Percentiles rank a stretch among this genome's conserved stretches.
phyloP scores from a whole-genome alignment of 2,329 filamentous ascomycete genomes.

The Calonectria montana region DNA sequence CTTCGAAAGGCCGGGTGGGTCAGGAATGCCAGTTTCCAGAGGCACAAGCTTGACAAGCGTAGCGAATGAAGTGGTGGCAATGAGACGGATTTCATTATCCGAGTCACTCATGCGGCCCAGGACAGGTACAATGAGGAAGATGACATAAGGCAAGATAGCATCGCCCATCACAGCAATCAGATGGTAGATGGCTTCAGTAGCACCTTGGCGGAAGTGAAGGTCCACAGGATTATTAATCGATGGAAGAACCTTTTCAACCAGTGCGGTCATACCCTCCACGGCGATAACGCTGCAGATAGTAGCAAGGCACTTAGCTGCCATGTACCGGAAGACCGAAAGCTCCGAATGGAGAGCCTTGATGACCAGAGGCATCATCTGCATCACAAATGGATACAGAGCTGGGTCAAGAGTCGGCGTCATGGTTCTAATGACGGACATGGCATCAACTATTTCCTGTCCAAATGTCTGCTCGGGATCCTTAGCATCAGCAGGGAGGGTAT shows the following conservation, averaged over 20 bases:
- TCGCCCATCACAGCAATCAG: slow-evolving; percentile 99
- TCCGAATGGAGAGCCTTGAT: slow-evolving; percentile 89
- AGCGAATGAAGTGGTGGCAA: slow-evolving; percentile 96
- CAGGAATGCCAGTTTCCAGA: slow-evolving; percentile 95
- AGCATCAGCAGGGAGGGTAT: slow-evolving; percentile 78
- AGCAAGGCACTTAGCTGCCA: slow-evolving; percentile 96
- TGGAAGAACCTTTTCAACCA: slow-evolving; percentile 92
- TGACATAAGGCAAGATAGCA: slow-evolving; percentile 94
- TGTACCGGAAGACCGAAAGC: slow-evolving; percentile 93
- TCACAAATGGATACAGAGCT: slow-evolving; percentile 81
- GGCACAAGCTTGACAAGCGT: slow-evolving; percentile 97
- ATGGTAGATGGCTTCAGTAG: slow-evolving; percentile 95
- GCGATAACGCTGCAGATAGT: slow-evolving; percentile 98
- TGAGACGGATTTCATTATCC: slow-evolving; percentile 92
- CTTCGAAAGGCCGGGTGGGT: slow-evolving; percentile 91
- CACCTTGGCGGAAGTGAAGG: slow-evolving; percentile 89
- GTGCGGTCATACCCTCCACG: slow-evolving; percentile 93
- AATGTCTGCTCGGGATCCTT: slow-evolving; percentile 78
- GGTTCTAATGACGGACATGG: slow-evolving; percentile 90
- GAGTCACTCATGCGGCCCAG: slow-evolving; percentile 98
- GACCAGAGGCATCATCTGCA: slow-evolving; percentile 85
- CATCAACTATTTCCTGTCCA: slow-evolving; percentile 94
- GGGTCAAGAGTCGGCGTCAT: slow-evolving; percentile 89
- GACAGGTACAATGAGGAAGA: slow-evolving; percentile 98
- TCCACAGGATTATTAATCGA: slow-evolving; percentile 93